phyloP scores from a whole-genome alignment of 257 asterid species.

The Jasminum sambac region DNA sequence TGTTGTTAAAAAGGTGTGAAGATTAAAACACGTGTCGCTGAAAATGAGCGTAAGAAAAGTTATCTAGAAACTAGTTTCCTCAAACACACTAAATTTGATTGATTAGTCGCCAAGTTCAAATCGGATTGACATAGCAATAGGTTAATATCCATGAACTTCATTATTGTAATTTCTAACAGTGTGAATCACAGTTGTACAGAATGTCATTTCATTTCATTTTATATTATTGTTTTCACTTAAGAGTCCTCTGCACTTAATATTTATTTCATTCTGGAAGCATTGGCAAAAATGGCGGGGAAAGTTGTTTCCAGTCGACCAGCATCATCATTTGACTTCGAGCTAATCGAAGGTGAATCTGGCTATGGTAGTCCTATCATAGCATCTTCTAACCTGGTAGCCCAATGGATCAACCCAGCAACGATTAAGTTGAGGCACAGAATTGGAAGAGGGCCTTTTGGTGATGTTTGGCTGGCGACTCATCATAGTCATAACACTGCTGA shows the following conservation, averaged over 20 bases:
- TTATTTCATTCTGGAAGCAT: background rate
- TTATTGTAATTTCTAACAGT: background rate
- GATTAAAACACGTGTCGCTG: background rate
- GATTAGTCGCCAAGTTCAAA: background rate
- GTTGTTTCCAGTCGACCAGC: slow-evolving; percentile 40
- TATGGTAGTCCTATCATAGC: slow-evolving; percentile 36
- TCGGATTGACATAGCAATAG: background rate
- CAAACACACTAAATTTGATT: background rate
- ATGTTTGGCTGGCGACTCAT: slow-evolving; percentile 73
- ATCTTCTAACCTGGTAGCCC: slow-evolving; percentile 44
- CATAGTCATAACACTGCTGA: slow-evolving; percentile 54
- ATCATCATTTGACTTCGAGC: slow-evolving; percentile 64
- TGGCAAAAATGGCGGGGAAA: slow-evolving; percentile 68
- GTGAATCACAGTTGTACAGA: background rate
- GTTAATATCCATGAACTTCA: background rate
- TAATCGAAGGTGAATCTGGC: slow-evolving; percentile 65
- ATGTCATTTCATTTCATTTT: background rate
- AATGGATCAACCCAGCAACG: slow-evolving; percentile 46
- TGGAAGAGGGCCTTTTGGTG: slow-evolving; percentile 67
- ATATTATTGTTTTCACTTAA: background rate
- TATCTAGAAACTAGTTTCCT: background rate
- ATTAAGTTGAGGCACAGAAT: slow-evolving; percentile 57
- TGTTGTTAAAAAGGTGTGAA: background rate
- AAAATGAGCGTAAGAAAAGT: background rate
- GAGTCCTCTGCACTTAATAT: background rate